Evolutionary conservation across 2,329 filamentous ascomycete genomes (phyloP), one percentile per base, ranked within the genome.

Genomic region (Camillea tinctor): DNA sequence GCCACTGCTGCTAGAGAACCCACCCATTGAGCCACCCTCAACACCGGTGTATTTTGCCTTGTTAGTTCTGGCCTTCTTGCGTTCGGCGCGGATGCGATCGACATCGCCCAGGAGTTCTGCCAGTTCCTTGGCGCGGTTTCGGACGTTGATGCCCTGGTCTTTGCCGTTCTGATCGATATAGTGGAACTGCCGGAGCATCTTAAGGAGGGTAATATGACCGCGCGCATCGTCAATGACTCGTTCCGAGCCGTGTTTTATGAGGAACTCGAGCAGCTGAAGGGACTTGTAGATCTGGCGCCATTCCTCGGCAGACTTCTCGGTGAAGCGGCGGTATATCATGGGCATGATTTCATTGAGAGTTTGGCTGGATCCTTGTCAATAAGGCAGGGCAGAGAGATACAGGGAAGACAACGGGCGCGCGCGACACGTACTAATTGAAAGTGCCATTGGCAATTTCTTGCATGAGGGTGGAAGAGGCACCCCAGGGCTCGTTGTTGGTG

Each of bases 231-330:
- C 95, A 66, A 99, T 94, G 44, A 99, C 95, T 57, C 95, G 86
- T 77, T 99, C 95, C 13, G 95, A 98, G 64, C 95, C 95, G 76
- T 99, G 95, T 82, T 99, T 99, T 79, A 99, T 90, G 30, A 99
- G 85, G 73, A 97, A 96, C 76, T 99, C 94, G 73, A 99, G 89
- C 58, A 99, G 84, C 82, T 98, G 95, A 22, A 99, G 88, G 9
- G 92, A 90, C 82, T 99, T 99, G 85, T 99, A 99, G 73, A 99
- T 99, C 77, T 99, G 95, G 68, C 95, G 87, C 95, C 95, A 99
- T 79, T 99, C 95, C 75, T 99, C 95, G 58, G 95, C 94, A 7
- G 93, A 85, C 81, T 99, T 99, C 76, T 99, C 95, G 62, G 95
- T 99, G 77, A 99, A 99, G 66, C 95, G 91, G 73, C 96, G 95